These are phyloP conservation scores for Tylopilus rubrobrunneus DNA, from an alignment of 768 basidiomycete genomes.

Conservation along the genomic window DNA sequence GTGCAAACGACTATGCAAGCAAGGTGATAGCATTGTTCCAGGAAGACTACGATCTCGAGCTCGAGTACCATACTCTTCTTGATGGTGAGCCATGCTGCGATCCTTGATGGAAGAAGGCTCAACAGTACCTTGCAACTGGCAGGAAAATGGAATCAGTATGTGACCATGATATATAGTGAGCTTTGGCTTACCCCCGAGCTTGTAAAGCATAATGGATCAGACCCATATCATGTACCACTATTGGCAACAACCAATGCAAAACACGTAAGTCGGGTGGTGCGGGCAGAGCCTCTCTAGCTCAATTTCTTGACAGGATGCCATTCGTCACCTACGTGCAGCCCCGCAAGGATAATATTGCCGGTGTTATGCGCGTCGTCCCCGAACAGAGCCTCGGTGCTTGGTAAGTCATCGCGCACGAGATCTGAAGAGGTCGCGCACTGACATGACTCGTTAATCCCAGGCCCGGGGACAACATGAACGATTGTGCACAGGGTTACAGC, in stretches of 20 bases:
- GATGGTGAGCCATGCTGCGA: neutral
- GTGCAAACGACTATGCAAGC: neutral
- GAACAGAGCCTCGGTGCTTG: conserved; percentile 62
- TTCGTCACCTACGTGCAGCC: neutral
- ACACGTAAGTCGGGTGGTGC: conserved; percentile 39
- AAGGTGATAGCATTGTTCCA: neutral
- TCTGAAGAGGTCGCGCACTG: too few species aligned
- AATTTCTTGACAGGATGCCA: conserved; percentile 26
- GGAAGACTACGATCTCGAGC: neutral
- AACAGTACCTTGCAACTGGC: neutral
- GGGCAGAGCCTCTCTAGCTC: conserved; percentile 16
- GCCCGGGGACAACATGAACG: too few species aligned
- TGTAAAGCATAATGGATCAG: conserved; percentile 62
- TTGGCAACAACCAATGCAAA: conserved; percentile 69
- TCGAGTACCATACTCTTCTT: neutral
- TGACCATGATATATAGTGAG: neutral
- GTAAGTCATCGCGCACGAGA: conserved; percentile 24
- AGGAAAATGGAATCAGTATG: neutral
- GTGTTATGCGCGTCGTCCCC: conserved; percentile 51
- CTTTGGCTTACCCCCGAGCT: neutral
- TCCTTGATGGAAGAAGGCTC: neutral
- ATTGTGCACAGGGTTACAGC: too few species aligned
- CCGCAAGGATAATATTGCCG: conserved; percentile 10
- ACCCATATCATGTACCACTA: conserved; percentile 57
- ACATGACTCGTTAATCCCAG: too few species aligned